Conservation (phyloP, 2,329 filamentous ascomycete genomes). For the Neonectria sp. region DNA sequence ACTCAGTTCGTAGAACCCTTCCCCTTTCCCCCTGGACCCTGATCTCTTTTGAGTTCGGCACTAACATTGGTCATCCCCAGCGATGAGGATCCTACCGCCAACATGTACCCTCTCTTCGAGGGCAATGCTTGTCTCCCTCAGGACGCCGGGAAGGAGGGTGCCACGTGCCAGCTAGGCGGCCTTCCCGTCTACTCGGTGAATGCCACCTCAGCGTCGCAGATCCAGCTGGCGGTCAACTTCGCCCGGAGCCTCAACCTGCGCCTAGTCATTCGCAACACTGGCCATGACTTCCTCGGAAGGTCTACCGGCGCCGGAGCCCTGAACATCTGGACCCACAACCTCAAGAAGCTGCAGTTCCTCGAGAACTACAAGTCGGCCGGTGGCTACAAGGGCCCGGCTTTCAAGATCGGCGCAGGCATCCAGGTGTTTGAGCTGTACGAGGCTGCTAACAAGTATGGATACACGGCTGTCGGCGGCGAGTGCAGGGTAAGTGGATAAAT, state of each 20-base stretch:
- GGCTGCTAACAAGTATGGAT: slow-evolving; percentile 61
- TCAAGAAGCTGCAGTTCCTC: slow-evolving; percentile 57
- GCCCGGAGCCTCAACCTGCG: slow-evolving; percentile 60
- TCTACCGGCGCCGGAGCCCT: slow-evolving; percentile 71
- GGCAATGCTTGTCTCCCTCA: slow-evolving; percentile 53
- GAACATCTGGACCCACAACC: slow-evolving; percentile 69
- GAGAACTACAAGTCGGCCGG: slow-evolving; percentile 42
- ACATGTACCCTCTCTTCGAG: slow-evolving; percentile 57
- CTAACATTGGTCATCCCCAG: slow-evolving; percentile 32
- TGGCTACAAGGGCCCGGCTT: slow-evolving; percentile 61
- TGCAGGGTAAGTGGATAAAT: slow-evolving; percentile 51
- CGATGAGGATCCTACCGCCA: slow-evolving; percentile 29
- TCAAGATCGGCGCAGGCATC: slow-evolving; percentile 70
- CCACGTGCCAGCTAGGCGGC: slow-evolving; percentile 56
- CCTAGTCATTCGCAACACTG: slow-evolving; percentile 63
- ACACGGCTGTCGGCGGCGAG: slow-evolving; percentile 67
- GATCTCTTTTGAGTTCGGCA: not conserved
- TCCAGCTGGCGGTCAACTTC: slow-evolving; percentile 63
- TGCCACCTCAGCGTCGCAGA: slow-evolving; percentile 57
- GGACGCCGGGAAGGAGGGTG: slow-evolving; percentile 38
- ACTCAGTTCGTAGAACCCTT: slow-evolving; percentile 31
- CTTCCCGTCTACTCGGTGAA: slow-evolving; percentile 60
- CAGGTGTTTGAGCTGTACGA: slow-evolving; percentile 68
- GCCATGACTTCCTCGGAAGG: slow-evolving; percentile 67
- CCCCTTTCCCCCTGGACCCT: not conserved